Evolutionary conservation across 2,329 filamentous ascomycete genomes (phyloP), one percentile per base, ranked within the genome.

Genomic region (Fusarium secorum): DNA sequence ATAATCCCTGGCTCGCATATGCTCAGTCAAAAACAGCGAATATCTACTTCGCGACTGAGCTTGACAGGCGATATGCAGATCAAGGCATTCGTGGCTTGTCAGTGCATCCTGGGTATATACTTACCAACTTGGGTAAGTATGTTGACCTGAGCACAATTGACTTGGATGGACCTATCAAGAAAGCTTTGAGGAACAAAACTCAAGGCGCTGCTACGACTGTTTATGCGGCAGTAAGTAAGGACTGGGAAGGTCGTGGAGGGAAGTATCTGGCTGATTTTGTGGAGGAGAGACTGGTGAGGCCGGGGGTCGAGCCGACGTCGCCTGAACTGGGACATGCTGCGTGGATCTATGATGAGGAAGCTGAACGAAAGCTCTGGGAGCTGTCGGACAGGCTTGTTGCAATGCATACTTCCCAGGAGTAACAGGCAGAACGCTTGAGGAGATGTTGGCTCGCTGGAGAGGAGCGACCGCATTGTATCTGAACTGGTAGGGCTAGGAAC

Each of bases 11-110:
- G 70, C 20, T 56, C 0, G 68, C 74, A 2, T 74, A 75, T 7
- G 72, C 39, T 0, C 72, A 75, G 3, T 73, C 73, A 0, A 75
- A 75, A 32, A 73, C 68, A 0, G 70, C 73, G 3, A 74, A 70
- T 0, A 69, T 68, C 7, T 74, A 74, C 38, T 75, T 75, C 61
- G 71, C 60, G 0, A 17, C 62, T 3, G 70, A 75, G 33, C 53
- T 75, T 2, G 70, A 75, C 1, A 59, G 66, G 3, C 57, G 61
- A 11, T 74, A 73, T 13, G 58, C 49, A 4, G 3, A 6, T 1
- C 26, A 48, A 1, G 70, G 74, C 0, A 13, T 75, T 0, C 74
- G 74, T 13, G 62, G 63, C 0, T 60, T 68, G 2, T 60, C 67
- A 14, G 45, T 74, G 2, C 70, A 75, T 30, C 74, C 74, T 0